Base-by-base conservation (phyloP, 768 basidiomycete genomes). In the Candolleomyces efflorescens region DNA sequence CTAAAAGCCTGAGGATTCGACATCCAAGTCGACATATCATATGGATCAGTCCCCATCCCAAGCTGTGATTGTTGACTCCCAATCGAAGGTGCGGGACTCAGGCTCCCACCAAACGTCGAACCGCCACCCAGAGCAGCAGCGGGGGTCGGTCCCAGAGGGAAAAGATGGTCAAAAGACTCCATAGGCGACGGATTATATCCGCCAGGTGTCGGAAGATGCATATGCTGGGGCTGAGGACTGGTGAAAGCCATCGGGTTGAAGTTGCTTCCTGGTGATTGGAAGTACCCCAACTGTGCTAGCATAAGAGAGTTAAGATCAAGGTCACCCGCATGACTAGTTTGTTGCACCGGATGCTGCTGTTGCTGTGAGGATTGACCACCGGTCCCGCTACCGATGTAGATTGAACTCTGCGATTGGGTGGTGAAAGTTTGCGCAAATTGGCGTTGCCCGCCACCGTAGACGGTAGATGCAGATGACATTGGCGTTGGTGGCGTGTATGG, bases 231-330 rank as follows among this genome's bases (percentile, higher is more conserved):
- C 4, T n/a, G 36, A 20, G n/a, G 37, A 38, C 51, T n/a, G 50
- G 50, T n/a, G 11, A 32, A 27, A 4, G 27, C 27, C 27, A 27
- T 27, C 3, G 27, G 27, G 27, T 27, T 27, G 51, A 53, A 53
- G 37, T 53, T 53, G 23, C 38, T 39, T 17, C 54, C 50, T 9
- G 45, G 39, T n/a, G 36, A 56, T 59, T 59, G 58, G 26, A 59
- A 49, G 55, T 59, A 64, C 11, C 63, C 63, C 64, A 67, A 60
- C 66, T 72, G 68, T n/a, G 63, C 58, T 13, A 68, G 52, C 3
- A 68, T 48, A 11, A 69, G 53, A 57, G 69, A 62, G 32, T 60
- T 68, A 39, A 71, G 55, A 36, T 68, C 65, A 54, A 62, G 58
- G 39, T 48, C 24, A 10, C 4, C 22, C 11, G 26, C 22, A 1